Conservation (phyloP, 192 early-diverging fungal genomes). For the Dissophora globulifera region DNA sequence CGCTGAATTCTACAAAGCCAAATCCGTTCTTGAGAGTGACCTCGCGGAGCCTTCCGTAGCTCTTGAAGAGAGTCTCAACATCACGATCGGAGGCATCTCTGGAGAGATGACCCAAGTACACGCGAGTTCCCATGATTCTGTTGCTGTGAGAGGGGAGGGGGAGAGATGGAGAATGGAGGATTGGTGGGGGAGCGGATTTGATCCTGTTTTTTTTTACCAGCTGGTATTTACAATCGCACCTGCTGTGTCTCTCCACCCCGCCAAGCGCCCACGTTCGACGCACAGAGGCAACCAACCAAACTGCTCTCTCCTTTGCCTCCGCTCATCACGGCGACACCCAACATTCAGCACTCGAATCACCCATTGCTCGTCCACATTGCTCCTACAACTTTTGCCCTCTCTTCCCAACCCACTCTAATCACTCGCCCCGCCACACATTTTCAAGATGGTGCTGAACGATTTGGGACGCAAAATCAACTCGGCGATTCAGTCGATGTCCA, state of each 20-base stretch:
- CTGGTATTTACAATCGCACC: background rate
- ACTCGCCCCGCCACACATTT: slow-evolving; percentile 4
- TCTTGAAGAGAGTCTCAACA: slow-evolving; percentile 82
- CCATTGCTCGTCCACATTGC: too few relatives aligned
- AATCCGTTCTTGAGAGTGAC: slow-evolving; percentile 87
- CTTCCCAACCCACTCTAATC: too few relatives aligned
- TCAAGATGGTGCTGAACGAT: slow-evolving; percentile 88
- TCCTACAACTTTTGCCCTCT: background rate
- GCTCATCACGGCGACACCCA: background rate
- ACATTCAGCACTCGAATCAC: too few relatives aligned
- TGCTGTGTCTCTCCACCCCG: too few relatives aligned
- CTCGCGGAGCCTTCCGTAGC: slow-evolving; percentile 85
- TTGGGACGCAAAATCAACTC: slow-evolving; percentile 89
- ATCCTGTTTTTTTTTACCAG: background rate
- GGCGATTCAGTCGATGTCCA: slow-evolving; percentile 82
- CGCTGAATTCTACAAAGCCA: slow-evolving; percentile 94
- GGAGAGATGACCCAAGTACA: slow-evolving; percentile 86
- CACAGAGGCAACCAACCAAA: too few relatives aligned
- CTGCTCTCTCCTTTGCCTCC: background rate
- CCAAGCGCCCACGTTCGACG: too few relatives aligned
- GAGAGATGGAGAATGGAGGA: background rate
- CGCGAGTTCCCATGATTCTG: slow-evolving; percentile 57
- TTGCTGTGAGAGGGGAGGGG: background rate
- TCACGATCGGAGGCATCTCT: slow-evolving; percentile 87
- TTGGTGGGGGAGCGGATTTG: background rate